Base-by-base conservation (phyloP, 495 filamentous ascomycete genomes). In the Xylaria venustula region DNA sequence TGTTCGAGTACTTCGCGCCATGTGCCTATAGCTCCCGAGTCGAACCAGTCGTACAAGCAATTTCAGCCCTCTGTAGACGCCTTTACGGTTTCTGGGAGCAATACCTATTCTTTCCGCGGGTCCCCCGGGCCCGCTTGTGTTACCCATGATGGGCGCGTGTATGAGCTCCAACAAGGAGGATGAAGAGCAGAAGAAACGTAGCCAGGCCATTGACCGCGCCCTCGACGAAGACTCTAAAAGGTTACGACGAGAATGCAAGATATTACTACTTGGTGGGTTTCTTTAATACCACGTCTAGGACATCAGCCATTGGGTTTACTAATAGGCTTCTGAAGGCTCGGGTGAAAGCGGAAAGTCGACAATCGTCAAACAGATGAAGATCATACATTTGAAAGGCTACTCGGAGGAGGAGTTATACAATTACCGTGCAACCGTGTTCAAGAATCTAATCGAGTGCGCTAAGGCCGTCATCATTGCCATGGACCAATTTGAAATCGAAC, bases 291-390 rank as follows among this genome's bases (percentile, higher is more conserved):
- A 23, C 46, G 32, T 51, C 36, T 40, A 20, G 15, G 36, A 23
- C 3, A 4, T 40, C 12, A 23, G 14, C 15, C 2, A 32, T 4
- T 36, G 40, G 19, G n/a, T 28, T 40, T 49, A 49, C 60, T 67
- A 46, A 67, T 40, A n/a, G 37, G 17, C 14, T 26, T 51, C 25
- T 46, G 47, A 69, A 98, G 94, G 94, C 40, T 97, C 94, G 58
- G 94, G 94, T 60, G 94, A 98, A 81, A 97, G 93, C 76, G 94
- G 94, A 50, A 98, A 98, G 76, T 97, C 94, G 49, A 98, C 94
- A 3, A 97, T 98, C 64, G 94, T 98, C 63, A 98, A 98, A 75
- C 94, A 98, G 81, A 98, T 98, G 94, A 98, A 98, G 77, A 98
- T 98, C 69, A 98, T 98, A 65, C 94, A 98, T 69, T 90, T 97